Percentiles rank a stretch among this genome's conserved stretches.
Evolutionary conservation across 1,139 yeast species (phyloP).

Genomic region (Blastobotrys capitulatus): DNA sequence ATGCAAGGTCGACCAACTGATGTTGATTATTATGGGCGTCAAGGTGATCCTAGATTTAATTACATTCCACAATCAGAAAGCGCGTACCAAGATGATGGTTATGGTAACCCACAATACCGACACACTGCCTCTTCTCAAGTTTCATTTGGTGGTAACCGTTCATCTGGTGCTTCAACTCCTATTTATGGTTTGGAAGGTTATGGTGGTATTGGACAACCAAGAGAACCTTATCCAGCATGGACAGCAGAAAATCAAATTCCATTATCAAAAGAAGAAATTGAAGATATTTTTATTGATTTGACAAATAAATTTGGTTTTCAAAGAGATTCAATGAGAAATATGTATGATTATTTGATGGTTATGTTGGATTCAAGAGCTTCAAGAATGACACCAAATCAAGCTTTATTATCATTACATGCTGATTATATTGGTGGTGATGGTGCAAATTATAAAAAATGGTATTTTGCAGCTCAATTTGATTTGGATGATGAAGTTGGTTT

Average conservation of each 20-base stretch:
- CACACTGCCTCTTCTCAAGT: conserved; percentile 33
- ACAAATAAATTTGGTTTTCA: conserved; percentile 95
- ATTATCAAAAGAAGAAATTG: conserved; percentile 78
- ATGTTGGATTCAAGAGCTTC: conserved; percentile 92
- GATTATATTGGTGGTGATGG: conserved; percentile 96
- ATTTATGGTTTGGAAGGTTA: conserved; percentile 78
- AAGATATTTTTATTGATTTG: conserved; percentile 84
- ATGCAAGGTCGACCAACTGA: conserved; percentile 34
- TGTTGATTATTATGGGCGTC: conserved; percentile 33
- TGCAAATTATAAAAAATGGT: conserved; percentile 93
- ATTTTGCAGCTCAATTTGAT: conserved; percentile 87
- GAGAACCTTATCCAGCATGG: conserved; percentile 97
- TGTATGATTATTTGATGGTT: conserved; percentile 94
- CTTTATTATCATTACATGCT: conserved; percentile 85
- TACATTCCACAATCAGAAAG: conserved; percentile 31
- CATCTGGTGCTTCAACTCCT: conserved; percentile 95
- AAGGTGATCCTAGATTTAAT: conserved; percentile 27
- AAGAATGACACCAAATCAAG: conserved; percentile 96
- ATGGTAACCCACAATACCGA: conserved; percentile 21
- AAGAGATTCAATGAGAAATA: conserved; percentile 94
- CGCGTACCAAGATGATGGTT: conserved; percentile 29
- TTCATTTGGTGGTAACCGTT: conserved; percentile 72
- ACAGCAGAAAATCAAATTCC: conserved; percentile 88
- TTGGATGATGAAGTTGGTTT: conserved; percentile 77
- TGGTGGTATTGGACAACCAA: conserved; percentile 42